phyloP scores from a whole-genome alignment of 305 asterid species.

The Withania somnifera region DNA sequence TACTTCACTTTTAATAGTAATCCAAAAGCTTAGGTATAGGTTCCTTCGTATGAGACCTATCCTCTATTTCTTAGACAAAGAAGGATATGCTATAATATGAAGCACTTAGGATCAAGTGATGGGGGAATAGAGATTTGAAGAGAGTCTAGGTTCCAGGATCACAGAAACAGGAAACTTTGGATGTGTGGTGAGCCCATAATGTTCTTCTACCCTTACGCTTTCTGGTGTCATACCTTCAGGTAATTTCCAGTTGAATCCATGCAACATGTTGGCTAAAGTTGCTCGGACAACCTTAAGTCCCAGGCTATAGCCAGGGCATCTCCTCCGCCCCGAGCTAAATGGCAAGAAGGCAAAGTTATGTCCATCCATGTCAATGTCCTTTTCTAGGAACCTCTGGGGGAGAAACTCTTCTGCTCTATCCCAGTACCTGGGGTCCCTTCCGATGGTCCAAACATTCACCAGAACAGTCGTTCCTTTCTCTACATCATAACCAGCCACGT shows the following conservation, averaged over 20 bases:
- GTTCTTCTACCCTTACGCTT: conserved; percentile 24
- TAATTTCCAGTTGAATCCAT: conserved; percentile 24
- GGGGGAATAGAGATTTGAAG: conserved; percentile 3
- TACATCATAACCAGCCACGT: conserved; percentile 16
- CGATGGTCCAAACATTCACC: conserved; percentile 16
- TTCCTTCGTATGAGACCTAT: not conserved
- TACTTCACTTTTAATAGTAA: not conserved
- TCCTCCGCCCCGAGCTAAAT: conserved; percentile 32
- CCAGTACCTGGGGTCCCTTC: conserved; percentile 17
- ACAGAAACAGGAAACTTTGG: conserved; percentile 21
- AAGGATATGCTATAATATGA: not conserved
- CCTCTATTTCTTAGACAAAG: not conserved
- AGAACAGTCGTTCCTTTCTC: conserved; percentile 16
- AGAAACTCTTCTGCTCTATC: conserved; percentile 18
- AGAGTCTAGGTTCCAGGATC: conserved; percentile 21
- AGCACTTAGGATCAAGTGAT: not conserved
- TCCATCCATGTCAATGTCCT: conserved; percentile 18
- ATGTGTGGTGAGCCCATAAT: conserved; percentile 22
- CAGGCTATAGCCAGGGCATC: conserved; percentile 28
- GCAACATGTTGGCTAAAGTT: conserved; percentile 29
- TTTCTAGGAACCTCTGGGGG: conserved; percentile 30
- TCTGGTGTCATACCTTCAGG: conserved; percentile 11
- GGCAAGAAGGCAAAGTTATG: conserved; percentile 22
- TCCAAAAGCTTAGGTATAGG: no score
- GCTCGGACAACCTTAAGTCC: conserved; percentile 28